A percentile compares a stretch with the other conserved stretches of the same genome.
Evolutionary conservation across 192 early-diverging fungal species (phyloP).

Genomic region (Backusella morwellensis): DNA sequence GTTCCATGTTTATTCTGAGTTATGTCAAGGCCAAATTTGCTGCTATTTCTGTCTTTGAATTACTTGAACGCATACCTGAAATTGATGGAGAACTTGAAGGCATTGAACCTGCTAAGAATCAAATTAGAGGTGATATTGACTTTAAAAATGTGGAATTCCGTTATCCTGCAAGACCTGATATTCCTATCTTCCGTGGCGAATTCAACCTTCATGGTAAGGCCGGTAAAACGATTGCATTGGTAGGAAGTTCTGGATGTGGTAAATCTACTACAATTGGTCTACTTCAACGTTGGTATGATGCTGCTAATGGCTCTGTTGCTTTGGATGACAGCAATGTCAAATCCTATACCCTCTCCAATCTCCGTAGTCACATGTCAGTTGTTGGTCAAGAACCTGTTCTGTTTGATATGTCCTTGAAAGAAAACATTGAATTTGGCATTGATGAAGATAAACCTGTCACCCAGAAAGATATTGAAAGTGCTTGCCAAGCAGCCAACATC

Average conservation of each 20-base stretch:
- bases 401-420: conserved; percentile 82
- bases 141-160: conserved; percentile 53
- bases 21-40: conserved; percentile 78
- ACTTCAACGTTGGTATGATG: conserved; percentile 83
- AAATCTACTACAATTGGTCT: conserved; percentile 69
- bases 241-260: conserved; percentile 85
- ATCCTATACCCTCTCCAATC: conserved; percentile 59
- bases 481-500: conserved; percentile 58
- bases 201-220: conserved; percentile 51
- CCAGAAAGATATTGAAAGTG: conserved; percentile 55
- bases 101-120: conserved; percentile 25
- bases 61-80: conserved; percentile 66
- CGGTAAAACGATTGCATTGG: conserved; percentile 81
- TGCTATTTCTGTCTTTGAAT: conserved; percentile 64
- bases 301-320: conserved; percentile 49
- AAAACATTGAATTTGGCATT: conserved; percentile 84
- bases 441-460: conserved; percentile 39
- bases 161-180: conserved; percentile 64
- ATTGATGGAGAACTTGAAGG: conserved; percentile 63
- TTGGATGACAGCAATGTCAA: conserved; percentile 62
- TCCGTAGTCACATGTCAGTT: conserved; percentile 77
- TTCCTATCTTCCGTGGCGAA: conserved; percentile 42
- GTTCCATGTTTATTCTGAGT: conserved; percentile 67
- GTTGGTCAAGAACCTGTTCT: conserved; percentile 93
- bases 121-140: conserved; percentile 34